Conservation (phyloP, 2,329 filamentous ascomycete genomes). For the Aspergillus vadensis region DNA sequence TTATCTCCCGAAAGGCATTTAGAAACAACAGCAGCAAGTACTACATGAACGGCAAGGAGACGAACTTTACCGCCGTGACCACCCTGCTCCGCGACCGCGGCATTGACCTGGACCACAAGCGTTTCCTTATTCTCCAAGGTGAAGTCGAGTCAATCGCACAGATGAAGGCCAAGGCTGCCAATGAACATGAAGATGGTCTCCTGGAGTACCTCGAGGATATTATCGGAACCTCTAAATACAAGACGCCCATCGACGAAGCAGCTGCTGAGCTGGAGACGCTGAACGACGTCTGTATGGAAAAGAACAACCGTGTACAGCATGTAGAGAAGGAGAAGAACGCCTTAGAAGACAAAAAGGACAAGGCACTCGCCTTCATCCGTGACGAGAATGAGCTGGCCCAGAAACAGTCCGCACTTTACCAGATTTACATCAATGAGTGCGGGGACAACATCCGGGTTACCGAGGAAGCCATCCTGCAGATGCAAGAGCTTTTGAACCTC, state of each 20-base stretch:
- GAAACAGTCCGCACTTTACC: slow-evolving; percentile 90
- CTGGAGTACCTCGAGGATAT: slow-evolving; percentile 98
- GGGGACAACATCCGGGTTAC: slow-evolving; percentile 86
- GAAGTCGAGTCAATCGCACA: slow-evolving; percentile 98
- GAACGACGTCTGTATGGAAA: slow-evolving; percentile 93
- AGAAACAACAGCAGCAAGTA: slow-evolving; percentile 99
- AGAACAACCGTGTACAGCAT: slow-evolving; percentile 91
- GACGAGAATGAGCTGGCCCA: slow-evolving; percentile 90
- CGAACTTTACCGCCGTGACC: slow-evolving; percentile 90
- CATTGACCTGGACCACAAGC: slow-evolving; percentile 95
- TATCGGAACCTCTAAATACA: slow-evolving; percentile 98
- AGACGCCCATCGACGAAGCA: slow-evolving; percentile 92
- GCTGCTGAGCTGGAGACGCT: slow-evolving; percentile 85
- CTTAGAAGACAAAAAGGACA: slow-evolving; percentile 95
- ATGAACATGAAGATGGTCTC: slow-evolving; percentile 93
- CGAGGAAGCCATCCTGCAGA: slow-evolving; percentile 84
- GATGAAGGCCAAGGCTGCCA: slow-evolving; percentile 96
- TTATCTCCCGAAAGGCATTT: slow-evolving; percentile 91
- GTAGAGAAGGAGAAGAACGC: slow-evolving; percentile 95
- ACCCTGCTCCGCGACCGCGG: slow-evolving; percentile 82
- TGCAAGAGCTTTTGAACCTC: slow-evolving; percentile 80
- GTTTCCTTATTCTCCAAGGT: slow-evolving; percentile 94
- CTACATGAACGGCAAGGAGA: slow-evolving; percentile 88
- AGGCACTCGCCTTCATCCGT: slow-evolving; percentile 81
- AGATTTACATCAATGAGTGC: slow-evolving; percentile 86